phyloP scores from a whole-genome alignment of 768 basidiomycete species.

The Termitomyces sp. region DNA sequence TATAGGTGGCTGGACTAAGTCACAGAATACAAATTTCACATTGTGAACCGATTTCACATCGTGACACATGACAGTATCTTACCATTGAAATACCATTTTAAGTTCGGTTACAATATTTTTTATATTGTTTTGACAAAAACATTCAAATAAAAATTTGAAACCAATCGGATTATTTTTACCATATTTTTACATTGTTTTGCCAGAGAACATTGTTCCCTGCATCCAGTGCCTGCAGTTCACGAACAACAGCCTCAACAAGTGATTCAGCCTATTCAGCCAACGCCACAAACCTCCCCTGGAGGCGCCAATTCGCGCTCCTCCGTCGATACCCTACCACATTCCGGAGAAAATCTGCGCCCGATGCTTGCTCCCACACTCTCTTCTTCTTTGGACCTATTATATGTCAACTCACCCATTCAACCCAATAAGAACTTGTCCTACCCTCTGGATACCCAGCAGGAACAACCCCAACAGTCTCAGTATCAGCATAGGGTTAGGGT shows the following conservation, averaged over 20 bases:
- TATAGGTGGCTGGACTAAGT: too few species aligned
- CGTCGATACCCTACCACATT: constrained; percentile 13
- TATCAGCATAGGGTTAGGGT: too few species aligned
- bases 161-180: too few species aligned
- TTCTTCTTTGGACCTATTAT: constrained; percentile 3
- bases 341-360: constrained; percentile 10
- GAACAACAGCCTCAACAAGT: background rate
- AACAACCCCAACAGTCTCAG: constrained; percentile 5
- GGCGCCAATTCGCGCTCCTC: background rate
- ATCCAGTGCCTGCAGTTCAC: background rate
- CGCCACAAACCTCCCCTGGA: background rate
- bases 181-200: too few species aligned
- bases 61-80: too few species aligned
- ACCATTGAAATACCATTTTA: too few species aligned
- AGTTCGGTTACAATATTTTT: too few species aligned
- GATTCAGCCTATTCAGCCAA: constrained; percentile 5
- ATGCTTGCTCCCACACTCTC: background rate
- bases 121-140: too few species aligned
- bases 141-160: too few species aligned
- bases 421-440: constrained; percentile 3
- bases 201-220: too few species aligned
- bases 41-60: too few species aligned
- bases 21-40: too few species aligned
- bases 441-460: constrained; percentile 3
- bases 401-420: constrained; percentile 6